Conservation (phyloP, 352 stramenopile species). For the Globisporangium recalcitrans region DNA sequence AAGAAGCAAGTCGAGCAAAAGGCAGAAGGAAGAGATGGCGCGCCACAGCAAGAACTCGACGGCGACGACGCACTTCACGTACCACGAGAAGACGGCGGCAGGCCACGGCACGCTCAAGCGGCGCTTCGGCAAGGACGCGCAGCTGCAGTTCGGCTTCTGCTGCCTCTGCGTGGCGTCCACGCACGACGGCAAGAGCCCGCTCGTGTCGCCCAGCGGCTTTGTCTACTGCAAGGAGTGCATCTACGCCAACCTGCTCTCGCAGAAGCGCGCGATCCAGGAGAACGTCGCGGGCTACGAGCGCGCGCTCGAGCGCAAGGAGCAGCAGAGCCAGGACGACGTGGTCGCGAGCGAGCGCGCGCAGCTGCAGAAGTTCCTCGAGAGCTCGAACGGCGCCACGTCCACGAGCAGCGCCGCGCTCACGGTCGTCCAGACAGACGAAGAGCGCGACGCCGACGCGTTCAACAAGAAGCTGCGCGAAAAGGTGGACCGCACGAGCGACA, state of each 20-base stretch:
- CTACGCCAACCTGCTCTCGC: constrained; percentile 78
- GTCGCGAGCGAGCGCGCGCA: constrained; percentile 44
- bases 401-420: constrained; percentile 6
- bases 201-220: constrained; percentile 65
- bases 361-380: constrained; percentile 53
- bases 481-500: constrained; percentile 65
- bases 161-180: constrained; percentile 70
- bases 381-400: constrained; percentile 17
- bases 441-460: neutral
- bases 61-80: constrained; percentile 84
- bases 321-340: constrained; percentile 41
- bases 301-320: constrained; percentile 45
- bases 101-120: constrained; percentile 82
- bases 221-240: constrained; percentile 88
- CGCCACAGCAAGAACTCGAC: constrained; percentile 88
- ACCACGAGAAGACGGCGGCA: constrained; percentile 67
- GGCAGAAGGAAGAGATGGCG: no score
- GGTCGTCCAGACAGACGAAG: constrained; percentile 1
- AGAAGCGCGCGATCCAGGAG: constrained; percentile 81
- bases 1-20: no score
- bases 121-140: constrained; percentile 73
- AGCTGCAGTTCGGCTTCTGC: constrained; percentile 73
- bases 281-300: constrained; percentile 56
- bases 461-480: constrained; percentile 62
- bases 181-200: constrained; percentile 43